phyloP scores from a whole-genome alignment of 352 stramenopile species.

The Globisporangium polare region DNA sequence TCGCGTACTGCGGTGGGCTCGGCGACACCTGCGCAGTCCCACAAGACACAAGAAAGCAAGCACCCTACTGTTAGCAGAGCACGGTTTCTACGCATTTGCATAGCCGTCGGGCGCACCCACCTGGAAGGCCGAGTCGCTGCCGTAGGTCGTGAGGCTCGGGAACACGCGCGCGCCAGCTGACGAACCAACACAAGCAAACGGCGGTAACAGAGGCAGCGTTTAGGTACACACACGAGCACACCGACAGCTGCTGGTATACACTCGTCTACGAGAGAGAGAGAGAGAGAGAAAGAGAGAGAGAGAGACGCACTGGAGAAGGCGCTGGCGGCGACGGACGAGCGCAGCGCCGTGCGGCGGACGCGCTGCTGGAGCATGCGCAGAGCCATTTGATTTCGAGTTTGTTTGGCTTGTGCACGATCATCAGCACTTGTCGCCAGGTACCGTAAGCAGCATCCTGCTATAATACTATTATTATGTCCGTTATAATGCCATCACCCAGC shows the following conservation, averaged over 20 bases:
- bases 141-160: slow-evolving; percentile 71
- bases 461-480: neutral
- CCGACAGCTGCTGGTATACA: too few species aligned
- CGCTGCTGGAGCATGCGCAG: slow-evolving; percentile 28
- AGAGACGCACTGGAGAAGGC: slow-evolving; percentile 29
- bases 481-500: neutral
- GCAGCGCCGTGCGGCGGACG: slow-evolving; percentile 14
- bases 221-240: too few species aligned
- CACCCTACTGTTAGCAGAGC: too few species aligned
- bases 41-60: too few species aligned
- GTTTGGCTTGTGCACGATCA: neutral
- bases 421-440: neutral
- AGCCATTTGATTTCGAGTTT: slow-evolving; percentile 23
- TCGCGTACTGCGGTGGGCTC: slow-evolving; percentile 59
- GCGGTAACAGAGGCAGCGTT: too few species aligned
- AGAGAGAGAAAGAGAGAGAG: too few species aligned
- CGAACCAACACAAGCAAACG: neutral
- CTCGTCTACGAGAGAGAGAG: too few species aligned
- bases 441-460: neutral
- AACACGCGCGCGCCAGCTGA: slow-evolving; percentile 63
- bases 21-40: slow-evolving; percentile 37
- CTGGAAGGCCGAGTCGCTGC: slow-evolving; percentile 73
- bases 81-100: too few species aligned
- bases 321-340: slow-evolving; percentile 12
- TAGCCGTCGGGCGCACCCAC: too few species aligned